Evolutionary conservation across 768 basidiomycete species (phyloP).

Genomic region (Mycena rebaudengoi): DNA sequence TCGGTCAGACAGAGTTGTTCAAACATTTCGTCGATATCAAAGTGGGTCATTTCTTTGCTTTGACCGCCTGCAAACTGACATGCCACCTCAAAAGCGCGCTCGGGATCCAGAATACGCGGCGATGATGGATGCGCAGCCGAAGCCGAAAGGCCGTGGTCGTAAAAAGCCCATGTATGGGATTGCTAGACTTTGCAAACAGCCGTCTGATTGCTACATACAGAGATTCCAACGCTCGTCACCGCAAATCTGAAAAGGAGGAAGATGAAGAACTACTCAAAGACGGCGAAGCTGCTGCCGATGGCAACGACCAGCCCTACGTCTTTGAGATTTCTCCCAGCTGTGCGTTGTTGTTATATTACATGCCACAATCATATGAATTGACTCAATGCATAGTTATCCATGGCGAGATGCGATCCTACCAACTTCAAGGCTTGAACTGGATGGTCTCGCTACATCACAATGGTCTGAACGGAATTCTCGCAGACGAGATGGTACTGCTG

Average conservation of each 20-base stretch:
- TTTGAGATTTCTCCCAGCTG: constrained; percentile 95
- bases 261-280: constrained; percentile 95
- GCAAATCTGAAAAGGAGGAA: constrained; percentile 98
- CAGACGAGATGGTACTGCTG: constrained; percentile 89
- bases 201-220: constrained; percentile 42
- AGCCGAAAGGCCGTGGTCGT: constrained; percentile 84
- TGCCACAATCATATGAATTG: neutral
- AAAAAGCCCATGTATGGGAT: constrained; percentile 75
- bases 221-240: constrained; percentile 81
- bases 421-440: constrained; percentile 96
- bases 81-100: constrained; percentile 61
- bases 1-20: constrained; percentile 98
- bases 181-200: neutral
- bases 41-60: constrained; percentile 48
- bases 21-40: constrained; percentile 98
- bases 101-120: constrained; percentile 95
- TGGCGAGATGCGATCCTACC: constrained; percentile 92
- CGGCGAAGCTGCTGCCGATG: constrained; percentile 79
- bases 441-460: constrained; percentile 97
- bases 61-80: neutral
- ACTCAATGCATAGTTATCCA: constrained; percentile 73
- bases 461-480: constrained; percentile 95
- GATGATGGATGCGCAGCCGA: constrained; percentile 86
- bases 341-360: constrained; percentile 44
- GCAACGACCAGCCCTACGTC: constrained; percentile 90